phyloP scores from a whole-genome alignment of 305 asterid genomes.

The Withania somnifera region DNA sequence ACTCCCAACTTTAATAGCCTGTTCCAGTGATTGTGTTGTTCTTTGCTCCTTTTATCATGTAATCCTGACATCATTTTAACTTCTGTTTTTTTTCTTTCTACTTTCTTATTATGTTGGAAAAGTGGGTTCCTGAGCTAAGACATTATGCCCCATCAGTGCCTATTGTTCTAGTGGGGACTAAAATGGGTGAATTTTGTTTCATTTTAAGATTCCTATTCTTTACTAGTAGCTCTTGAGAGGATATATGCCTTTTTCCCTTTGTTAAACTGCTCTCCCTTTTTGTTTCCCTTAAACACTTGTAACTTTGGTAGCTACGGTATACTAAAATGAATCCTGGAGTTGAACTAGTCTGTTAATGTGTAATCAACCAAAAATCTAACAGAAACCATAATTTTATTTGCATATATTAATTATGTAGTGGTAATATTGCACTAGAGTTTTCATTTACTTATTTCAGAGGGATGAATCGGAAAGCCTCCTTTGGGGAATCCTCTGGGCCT shows the following conservation, averaged over 20 bases:
- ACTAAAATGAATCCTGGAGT: neutral
- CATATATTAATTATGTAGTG: neutral
- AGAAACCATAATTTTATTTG: neutral
- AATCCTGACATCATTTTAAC: conserved; percentile 15
- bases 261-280: conserved; percentile 26
- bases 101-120: conserved; percentile 25
- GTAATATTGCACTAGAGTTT: neutral
- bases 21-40: neutral
- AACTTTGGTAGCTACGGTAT: neutral
- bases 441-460: neutral
- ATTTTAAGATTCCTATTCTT: conserved; percentile 19
- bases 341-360: neutral
- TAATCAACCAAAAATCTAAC: neutral
- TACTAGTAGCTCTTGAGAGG: conserved; percentile 2
- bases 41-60: conserved; percentile 19
- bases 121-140: conserved; percentile 75
- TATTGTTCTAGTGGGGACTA: conserved; percentile 81
- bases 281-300: neutral
- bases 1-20: conserved; percentile 10
- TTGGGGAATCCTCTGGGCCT: neutral
- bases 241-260: conserved; percentile 26
- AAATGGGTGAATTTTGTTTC: conserved; percentile 44
- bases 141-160: conserved; percentile 75
- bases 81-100: conserved; percentile 27
- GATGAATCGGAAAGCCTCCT: neutral